Evolutionary conservation across 2,329 filamentous ascomycete genomes (phyloP).

Genomic region (Aspergillus puulaauensis): DNA sequence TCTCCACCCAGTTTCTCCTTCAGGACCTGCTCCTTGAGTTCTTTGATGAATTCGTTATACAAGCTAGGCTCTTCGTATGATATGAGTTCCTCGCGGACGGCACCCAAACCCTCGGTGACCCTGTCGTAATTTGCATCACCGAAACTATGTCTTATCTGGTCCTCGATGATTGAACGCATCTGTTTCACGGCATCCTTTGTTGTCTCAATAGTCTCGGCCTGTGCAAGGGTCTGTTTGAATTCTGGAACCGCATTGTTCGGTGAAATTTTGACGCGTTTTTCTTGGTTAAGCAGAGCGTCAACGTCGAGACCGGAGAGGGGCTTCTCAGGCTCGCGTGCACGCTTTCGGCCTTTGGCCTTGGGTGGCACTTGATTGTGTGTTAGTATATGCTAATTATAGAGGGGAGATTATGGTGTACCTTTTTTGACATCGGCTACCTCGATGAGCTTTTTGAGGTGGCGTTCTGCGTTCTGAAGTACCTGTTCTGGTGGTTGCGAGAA

Average conservation of each 20-base stretch:
- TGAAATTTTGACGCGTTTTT: conserved; percentile 55
- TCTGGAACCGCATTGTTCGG: conserved; percentile 80
- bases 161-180: conserved; percentile 69
- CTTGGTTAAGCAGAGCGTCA: conserved; percentile 69
- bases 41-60: conserved; percentile 72
- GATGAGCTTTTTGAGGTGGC: conserved; percentile 63
- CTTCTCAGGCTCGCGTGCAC: conserved; percentile 67
- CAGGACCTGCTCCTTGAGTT: conserved; percentile 71
- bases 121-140: conserved; percentile 73
- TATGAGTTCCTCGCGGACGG: conserved; percentile 75
- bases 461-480: conserved; percentile 59
- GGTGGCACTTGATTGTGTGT: conserved; percentile 64
- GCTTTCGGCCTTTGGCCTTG: conserved; percentile 72
- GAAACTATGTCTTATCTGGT: conserved; percentile 69
- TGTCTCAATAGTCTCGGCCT: conserved; percentile 58
- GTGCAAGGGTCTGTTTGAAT: conserved; percentile 76
- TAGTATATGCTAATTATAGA: conserved; percentile 14
- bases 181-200: conserved; percentile 70
- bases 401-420: conserved; percentile 46
- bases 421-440: conserved; percentile 78
- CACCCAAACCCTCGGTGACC: conserved; percentile 72
- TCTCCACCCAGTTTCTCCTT: conserved; percentile 72
- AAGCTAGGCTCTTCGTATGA: conserved; percentile 71
- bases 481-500: conserved; percentile 72
- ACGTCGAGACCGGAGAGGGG: conserved; percentile 89